Conservation (phyloP, 148 eudicot species). For the Silene conica region DNA sequence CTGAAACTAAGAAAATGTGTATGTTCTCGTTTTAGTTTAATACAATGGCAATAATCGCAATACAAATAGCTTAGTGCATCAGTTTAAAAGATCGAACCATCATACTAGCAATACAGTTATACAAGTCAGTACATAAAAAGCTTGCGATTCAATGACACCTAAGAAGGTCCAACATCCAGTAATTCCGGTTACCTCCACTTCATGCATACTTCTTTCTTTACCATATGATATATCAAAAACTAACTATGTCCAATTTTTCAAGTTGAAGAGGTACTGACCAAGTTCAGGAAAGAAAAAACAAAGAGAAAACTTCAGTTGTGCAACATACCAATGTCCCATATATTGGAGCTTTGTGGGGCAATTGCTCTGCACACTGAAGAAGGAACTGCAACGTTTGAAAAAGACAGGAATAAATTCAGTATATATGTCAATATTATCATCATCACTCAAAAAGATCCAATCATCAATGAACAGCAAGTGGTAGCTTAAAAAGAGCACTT, state of each 20-base stretch:
- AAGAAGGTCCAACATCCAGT: slow-evolving; percentile 1
- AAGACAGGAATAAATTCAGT: slow-evolving; percentile 11
- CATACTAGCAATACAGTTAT: not conserved
- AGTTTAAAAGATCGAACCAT: not conserved
- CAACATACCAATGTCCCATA: slow-evolving; percentile 82
- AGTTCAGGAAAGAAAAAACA: not conserved
- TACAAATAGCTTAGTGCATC: not conserved
- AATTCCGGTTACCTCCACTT: not conserved
- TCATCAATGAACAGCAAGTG: too few species aligned
- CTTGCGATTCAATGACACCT: slow-evolving; percentile 5
- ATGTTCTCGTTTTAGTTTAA: not conserved
- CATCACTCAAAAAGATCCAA: not conserved
- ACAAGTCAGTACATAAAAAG: not conserved
- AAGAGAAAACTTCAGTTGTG: not conserved
- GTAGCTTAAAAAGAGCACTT: too few species aligned
- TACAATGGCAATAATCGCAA: not conserved
- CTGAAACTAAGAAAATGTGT: not conserved
- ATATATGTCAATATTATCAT: not conserved
- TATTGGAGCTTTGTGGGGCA: slow-evolving; percentile 93
- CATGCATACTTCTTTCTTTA: not conserved
- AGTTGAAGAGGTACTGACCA: too few species aligned
- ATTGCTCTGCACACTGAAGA: slow-evolving; percentile 82
- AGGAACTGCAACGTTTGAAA: slow-evolving; percentile 48
- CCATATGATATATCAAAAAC: too few species aligned
- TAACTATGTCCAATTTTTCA: too few species aligned